These are phyloP conservation scores for Ramularia collo-cygni DNA, from an alignment of 2,329 filamentous ascomycete genomes.

Conservation along the genomic window DNA sequence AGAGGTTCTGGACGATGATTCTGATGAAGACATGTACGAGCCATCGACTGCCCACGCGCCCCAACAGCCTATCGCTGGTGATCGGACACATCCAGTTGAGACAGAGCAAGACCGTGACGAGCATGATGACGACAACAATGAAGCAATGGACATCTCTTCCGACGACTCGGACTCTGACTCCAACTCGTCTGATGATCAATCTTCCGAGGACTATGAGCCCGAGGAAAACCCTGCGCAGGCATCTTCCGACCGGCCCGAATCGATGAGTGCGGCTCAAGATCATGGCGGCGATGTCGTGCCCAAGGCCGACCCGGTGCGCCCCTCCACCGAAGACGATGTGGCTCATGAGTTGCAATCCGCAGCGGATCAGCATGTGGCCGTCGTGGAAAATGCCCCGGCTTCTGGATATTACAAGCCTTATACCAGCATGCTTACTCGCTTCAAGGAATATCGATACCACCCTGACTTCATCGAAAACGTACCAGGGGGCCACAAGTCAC, in stretches of 20 bases:
- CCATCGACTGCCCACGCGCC: neutral
- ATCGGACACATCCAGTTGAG: too few species aligned
- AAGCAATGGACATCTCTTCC: too few species aligned
- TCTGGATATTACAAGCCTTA: conserved; percentile 52
- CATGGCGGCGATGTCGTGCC: too few species aligned
- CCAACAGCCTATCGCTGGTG: too few species aligned
- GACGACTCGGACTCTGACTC: neutral
- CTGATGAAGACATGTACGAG: conserved; percentile 6
- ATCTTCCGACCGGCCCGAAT: too few species aligned
- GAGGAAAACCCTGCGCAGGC: too few species aligned
- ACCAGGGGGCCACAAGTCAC: conserved; percentile 70
- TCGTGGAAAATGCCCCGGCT: neutral
- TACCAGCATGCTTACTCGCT: conserved; percentile 71
- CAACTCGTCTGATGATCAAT: neutral
- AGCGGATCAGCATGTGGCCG: conserved; percentile 12
- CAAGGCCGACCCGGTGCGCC: too few species aligned
- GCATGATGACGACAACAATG: neutral
- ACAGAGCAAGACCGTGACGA: neutral
- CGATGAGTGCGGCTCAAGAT: too few species aligned
- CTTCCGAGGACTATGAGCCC: conserved; percentile 7
- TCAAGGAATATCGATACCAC: conserved; percentile 87
- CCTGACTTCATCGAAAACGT: conserved; percentile 65
- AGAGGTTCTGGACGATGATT: conserved; percentile 3
- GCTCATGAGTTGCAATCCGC: conserved; percentile 34
- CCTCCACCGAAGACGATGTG: conserved; percentile 30